Evolutionary conservation across 2,329 filamentous ascomycete species (phyloP), one percentile per base, ranked within the genome.

Genomic region (Xylaria sp.): DNA sequence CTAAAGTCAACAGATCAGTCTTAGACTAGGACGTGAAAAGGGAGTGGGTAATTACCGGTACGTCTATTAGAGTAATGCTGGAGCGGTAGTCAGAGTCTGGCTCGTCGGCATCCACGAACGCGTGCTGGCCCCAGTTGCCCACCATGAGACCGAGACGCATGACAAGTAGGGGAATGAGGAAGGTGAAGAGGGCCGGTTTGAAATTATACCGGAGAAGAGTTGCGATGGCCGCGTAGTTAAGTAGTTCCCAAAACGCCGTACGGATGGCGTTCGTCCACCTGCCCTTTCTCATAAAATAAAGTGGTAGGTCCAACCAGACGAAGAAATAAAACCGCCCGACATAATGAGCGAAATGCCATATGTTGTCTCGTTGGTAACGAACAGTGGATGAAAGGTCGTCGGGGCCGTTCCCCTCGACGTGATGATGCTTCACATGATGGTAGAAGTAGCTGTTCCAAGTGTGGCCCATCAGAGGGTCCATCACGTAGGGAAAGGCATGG

Each of bases 361-460:
- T 67, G 61, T 86, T 85, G 76, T 95, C 92, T 5, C 92, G 86
- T 76, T 94, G 90, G 77, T 92, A 94, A 15, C 90, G 85, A 42
- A 95, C 85, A 0, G 92, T 95, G 0, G 90, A 91, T 1, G 89
- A 92, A 0, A 94, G 83, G 74, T 95, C 92, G 53, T 90, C 85
- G 0, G 91, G 91, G 0, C 92, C 92, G 73, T 95, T 95, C 68
- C 88, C 90, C 79, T 94, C 92, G 62, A 94, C 89, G 71, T 95
- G 92, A 75, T 95, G 92, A 75, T 94, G 91, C 81, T 95, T 95
- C 75, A 94, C 91, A 74, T 95, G 92, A 75, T 95, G 92, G 75
- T 93, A 94, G 77, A 86, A 95, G 80, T 95, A 95, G 1, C 89
- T 90, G 79, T 95, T 93, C 91, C 91, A 94, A 0, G 92, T 94